These are phyloP conservation scores for Aspergillus intermedius DNA, from an alignment of 2,329 filamentous ascomycete species.

Conservation along the genomic window DNA sequence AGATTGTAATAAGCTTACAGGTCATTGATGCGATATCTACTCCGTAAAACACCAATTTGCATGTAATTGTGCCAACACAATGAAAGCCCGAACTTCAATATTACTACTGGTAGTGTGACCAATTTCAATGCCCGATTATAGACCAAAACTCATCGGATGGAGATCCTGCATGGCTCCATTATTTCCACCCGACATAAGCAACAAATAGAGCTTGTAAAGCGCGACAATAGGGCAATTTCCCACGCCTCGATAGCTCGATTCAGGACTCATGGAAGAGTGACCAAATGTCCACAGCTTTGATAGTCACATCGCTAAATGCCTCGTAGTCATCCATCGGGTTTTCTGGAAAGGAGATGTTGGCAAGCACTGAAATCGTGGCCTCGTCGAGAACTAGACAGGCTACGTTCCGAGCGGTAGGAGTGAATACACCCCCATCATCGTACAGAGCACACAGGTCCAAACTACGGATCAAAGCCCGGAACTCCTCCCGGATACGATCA, in stretches of 20 bases:
- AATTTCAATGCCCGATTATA: no score
- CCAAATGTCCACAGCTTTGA: background rate
- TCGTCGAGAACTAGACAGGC: background rate
- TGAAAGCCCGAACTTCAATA: no score
- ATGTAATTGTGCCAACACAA: no score
- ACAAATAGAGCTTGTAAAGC: background rate
- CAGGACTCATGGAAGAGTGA: background rate
- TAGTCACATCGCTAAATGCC: background rate
- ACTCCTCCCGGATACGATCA: background rate
- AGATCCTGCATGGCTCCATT: background rate
- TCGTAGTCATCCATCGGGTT: background rate
- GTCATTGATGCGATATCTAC: no score
- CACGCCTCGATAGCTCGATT: background rate
- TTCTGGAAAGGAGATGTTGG: background rate
- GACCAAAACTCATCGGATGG: background rate
- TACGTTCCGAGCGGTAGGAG: background rate
- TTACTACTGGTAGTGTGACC: no score
- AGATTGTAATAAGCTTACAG: no score
- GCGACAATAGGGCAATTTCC: background rate
- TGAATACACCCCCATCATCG: background rate
- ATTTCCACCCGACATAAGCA: background rate
- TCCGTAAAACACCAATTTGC: no score
- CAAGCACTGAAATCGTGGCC: background rate
- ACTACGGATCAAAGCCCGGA: background rate
- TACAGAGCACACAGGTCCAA: background rate